A percentile compares a stretch with the other conserved stretches of the same genome.
Evolutionary conservation across 108 stramenopile genomes (phyloP).

Genomic region (Tribonema minus): DNA sequence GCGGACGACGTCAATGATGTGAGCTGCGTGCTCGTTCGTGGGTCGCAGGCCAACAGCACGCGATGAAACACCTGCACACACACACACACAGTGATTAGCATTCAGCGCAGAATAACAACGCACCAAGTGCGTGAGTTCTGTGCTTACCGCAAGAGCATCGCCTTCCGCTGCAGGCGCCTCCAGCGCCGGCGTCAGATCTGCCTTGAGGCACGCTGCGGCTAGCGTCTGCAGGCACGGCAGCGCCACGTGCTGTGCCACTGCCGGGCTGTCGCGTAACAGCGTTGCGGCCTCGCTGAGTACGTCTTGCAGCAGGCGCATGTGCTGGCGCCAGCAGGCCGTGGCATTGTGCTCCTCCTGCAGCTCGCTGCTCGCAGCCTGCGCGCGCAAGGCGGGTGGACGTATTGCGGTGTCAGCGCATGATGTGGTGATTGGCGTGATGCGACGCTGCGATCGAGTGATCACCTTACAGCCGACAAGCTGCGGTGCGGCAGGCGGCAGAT

Average conservation of each 20-base stretch:
- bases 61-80: no score
- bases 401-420: background rate
- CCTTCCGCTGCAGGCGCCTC: background rate
- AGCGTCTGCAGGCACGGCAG: constrained; percentile 2
- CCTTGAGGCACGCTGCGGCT: background rate
- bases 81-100: no score
- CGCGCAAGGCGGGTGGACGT: background rate
- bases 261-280: background rate
- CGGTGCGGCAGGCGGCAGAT: background rate
- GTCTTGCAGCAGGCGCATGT: background rate
- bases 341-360: background rate
- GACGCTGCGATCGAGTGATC: background rate
- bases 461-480: background rate
- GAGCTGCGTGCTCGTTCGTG: no score
- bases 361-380: background rate
- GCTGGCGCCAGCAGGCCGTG: constrained; percentile 6
- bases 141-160: background rate
- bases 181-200: background rate
- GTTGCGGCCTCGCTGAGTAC: background rate
- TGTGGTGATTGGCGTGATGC: background rate
- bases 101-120: no score
- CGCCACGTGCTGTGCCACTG: constrained; percentile 3
- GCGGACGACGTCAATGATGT: no score
- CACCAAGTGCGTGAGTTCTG: background rate
- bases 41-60: no score